These are phyloP conservation scores for Xylaria grammica DNA, from an alignment of 495 filamentous ascomycete species.

Conservation along the genomic window DNA sequence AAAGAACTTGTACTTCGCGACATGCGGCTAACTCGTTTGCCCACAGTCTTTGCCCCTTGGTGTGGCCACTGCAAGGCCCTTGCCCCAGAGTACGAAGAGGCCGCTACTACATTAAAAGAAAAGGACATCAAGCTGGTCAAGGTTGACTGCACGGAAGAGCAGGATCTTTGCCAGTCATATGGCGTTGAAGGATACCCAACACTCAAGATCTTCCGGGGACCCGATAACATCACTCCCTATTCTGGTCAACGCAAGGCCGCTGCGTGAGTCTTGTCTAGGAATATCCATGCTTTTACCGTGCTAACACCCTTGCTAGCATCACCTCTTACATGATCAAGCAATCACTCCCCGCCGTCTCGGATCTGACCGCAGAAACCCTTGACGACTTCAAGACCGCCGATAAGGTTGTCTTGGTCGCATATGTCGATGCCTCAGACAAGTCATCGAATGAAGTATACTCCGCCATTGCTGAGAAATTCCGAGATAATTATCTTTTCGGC, in stretches of 20 bases:
- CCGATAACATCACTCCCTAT: slow-evolving; percentile 83
- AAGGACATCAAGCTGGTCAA: slow-evolving; percentile 93
- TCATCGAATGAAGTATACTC: slow-evolving; percentile 79
- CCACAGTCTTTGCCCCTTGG: slow-evolving; percentile 72
- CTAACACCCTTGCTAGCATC: slow-evolving; percentile 65
- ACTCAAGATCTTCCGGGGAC: slow-evolving; percentile 96
- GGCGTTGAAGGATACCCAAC: slow-evolving; percentile 98
- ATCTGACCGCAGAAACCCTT: slow-evolving; percentile 75
- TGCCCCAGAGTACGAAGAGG: slow-evolving; percentile 85
- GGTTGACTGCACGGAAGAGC: slow-evolving; percentile 95
- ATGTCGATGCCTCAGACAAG: slow-evolving; percentile 85
- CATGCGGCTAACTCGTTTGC: slow-evolving; percentile 14
- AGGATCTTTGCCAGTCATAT: slow-evolving; percentile 85
- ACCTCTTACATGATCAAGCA: slow-evolving; percentile 99
- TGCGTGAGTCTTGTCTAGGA: slow-evolving; percentile 65
- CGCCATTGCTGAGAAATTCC: slow-evolving; percentile 77
- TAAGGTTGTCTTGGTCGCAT: slow-evolving; percentile 93
- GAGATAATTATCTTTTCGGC: slow-evolving; percentile 92
- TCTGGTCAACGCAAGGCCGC: slow-evolving; percentile 86
- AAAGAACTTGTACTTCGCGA: not conserved
- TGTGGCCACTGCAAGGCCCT: slow-evolving; percentile 86
- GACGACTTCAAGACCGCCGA: slow-evolving; percentile 97
- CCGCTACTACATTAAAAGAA: slow-evolving; percentile 90
- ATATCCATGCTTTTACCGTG: not conserved
- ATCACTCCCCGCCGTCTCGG: slow-evolving; percentile 88